Base-by-base conservation (phyloP, 2,329 filamentous ascomycete species). In the Neophaeococcomyces mojaviensis region DNA sequence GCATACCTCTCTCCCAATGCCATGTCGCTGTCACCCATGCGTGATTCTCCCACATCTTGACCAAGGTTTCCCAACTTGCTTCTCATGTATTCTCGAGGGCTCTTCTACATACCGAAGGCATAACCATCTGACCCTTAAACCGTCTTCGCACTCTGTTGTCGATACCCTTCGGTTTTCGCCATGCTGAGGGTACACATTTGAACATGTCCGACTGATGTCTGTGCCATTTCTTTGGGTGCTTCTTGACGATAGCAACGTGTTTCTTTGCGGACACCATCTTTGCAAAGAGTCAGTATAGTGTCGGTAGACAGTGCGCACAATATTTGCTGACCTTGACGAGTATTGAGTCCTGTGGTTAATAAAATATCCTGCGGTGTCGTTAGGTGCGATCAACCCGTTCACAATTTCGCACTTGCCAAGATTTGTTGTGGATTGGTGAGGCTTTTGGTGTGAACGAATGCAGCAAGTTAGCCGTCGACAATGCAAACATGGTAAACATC, bases 151-250 rank as follows among this genome's bases (percentile, higher is more conserved):
- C 90, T 67, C 86, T 79, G 79, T 89, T 94, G 78, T 98, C 92
- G 74, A 98, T 98, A 88, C 92, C 92, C 87, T 98, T 98, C 62
- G 92, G 92, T 82, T 97, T 98, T 77, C 92, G 86, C 92, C 92
- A 98, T 80, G 81, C 84, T 61, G 85, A 70, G 68, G 79, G 83
- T 62, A 97, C 83, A 70, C 92, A 84, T 78, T 83, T 95, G 80
- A 94, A 98, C 70, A 84, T 84, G 76, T 97, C 92, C 73, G 81
- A 86, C 83, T 98, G 92, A 78, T 98, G 92, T 71, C 92, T 86
- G 75, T 81, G 82, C 85, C 97, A 98, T 77, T 78, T 81, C 81
- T 89, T 88, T 68, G 85, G 88, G 81, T 88, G 88, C 88, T 98
- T 98, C 88, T 98, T 98, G 70, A 98, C 87, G 81, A 98, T 98